These are phyloP conservation scores for Neurospora sp. DNA, from an alignment of 495 filamentous ascomycete genomes.

Conservation along the genomic window DNA sequence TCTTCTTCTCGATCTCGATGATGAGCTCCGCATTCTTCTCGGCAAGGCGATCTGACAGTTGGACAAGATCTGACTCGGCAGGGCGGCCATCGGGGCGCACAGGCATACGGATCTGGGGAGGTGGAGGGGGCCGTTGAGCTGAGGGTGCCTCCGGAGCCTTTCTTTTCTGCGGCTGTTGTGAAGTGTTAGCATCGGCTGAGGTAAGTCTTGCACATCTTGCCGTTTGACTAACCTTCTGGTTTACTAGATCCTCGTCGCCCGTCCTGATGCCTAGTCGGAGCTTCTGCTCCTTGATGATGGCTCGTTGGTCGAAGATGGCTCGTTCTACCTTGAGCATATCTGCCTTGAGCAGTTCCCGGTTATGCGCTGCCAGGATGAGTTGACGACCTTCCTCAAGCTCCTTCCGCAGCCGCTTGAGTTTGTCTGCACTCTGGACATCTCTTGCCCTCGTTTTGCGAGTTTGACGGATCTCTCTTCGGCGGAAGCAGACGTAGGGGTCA, in stretches of 20 bases:
- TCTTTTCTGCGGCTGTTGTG: constrained; percentile 53
- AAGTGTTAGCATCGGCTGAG: constrained; percentile 28
- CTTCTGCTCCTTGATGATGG: constrained; percentile 75
- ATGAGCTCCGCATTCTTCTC: constrained; percentile 76
- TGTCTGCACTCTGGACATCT: constrained; percentile 89
- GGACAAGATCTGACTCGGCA: constrained; percentile 63
- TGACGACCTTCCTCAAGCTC: constrained; percentile 86
- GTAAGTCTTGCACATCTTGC: neutral
- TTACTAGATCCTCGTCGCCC: constrained; percentile 90
- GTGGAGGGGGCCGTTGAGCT: constrained; percentile 44
- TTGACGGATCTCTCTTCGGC: constrained; percentile 87
- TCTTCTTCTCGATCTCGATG: constrained; percentile 67
- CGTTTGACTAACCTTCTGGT: constrained; percentile 65
- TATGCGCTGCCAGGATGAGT: constrained; percentile 62
- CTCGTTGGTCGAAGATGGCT: constrained; percentile 69
- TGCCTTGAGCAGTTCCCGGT: constrained; percentile 66
- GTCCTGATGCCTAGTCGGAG: constrained; percentile 79
- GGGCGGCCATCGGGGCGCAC: constrained; percentile 60
- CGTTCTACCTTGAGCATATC: constrained; percentile 66
- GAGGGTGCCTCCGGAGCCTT: constrained; percentile 48
- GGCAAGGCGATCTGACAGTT: constrained; percentile 62
- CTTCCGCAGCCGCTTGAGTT: constrained; percentile 80
- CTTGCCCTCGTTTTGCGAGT: constrained; percentile 88
- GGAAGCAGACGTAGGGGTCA: constrained; percentile 97
- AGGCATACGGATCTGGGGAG: constrained; percentile 50